These are phyloP conservation scores for Fusarium begoniae DNA, from an alignment of 2,329 filamentous ascomycete genomes.

Conservation along the genomic window DNA sequence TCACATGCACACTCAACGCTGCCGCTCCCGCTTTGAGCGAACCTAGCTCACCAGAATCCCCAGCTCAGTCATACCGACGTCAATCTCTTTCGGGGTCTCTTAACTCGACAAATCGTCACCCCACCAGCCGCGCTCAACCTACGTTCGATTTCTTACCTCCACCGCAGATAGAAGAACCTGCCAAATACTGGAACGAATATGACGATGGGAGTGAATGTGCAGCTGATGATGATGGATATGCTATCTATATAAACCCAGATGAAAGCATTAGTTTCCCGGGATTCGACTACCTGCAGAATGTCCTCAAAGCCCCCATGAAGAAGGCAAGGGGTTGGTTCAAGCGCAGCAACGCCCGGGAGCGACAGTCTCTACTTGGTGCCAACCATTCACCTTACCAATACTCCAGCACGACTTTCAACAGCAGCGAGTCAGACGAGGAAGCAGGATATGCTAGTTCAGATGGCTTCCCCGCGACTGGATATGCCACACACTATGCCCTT, in stretches of 20 bases:
- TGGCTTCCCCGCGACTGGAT: conserved; percentile 59
- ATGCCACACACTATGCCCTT: conserved; percentile 64
- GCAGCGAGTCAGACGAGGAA: conserved; percentile 54
- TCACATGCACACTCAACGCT: conserved; percentile 58
- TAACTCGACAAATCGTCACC: not conserved
- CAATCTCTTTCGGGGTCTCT: conserved; percentile 20
- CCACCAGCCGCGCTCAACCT: conserved; percentile 41
- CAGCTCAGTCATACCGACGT: conserved; percentile 22
- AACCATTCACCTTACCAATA: conserved; percentile 42
- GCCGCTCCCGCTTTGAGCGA: conserved; percentile 54
- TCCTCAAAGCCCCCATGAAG: conserved; percentile 60
- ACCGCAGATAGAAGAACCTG: conserved; percentile 41
- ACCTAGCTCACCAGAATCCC: conserved; percentile 51
- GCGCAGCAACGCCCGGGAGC: conserved; percentile 42
- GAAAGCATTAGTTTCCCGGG: conserved; percentile 69
- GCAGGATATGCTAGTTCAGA: conserved; percentile 64
- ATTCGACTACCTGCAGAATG: conserved; percentile 65
- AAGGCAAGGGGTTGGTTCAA: conserved; percentile 63
- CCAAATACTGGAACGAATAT: conserved; percentile 86
- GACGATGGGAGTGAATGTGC: conserved; percentile 78
- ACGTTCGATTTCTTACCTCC: conserved; percentile 47
- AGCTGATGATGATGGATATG: conserved; percentile 67
- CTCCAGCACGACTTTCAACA: conserved; percentile 42
- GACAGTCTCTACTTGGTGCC: conserved; percentile 44
- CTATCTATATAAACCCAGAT: conserved; percentile 79